phyloP scores from a whole-genome alignment of 768 basidiomycete species.

The Galerina marginata region DNA sequence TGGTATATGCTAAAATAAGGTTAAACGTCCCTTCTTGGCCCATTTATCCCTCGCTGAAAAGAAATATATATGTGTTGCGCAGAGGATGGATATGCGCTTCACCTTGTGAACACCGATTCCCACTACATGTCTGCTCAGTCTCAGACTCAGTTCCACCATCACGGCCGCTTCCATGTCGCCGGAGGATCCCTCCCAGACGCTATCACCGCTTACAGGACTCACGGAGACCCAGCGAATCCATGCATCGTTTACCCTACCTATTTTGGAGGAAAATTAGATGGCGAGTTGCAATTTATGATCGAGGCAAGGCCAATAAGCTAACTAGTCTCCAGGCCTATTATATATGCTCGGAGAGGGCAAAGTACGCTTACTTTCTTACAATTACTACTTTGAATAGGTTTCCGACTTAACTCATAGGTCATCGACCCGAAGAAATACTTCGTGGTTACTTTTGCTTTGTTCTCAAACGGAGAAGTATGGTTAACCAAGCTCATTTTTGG shows the following conservation, averaged over 20 bases:
- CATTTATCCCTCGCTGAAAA: too few relatives aligned
- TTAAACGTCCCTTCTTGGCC: too few relatives aligned
- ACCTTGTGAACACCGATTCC: too few relatives aligned
- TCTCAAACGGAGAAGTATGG: constrained; percentile 63
- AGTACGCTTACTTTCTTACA: constrained; percentile 28
- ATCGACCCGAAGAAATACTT: constrained; percentile 57
- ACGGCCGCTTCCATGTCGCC: constrained; percentile 56
- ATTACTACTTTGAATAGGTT: background rate
- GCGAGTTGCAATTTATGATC: constrained; percentile 33
- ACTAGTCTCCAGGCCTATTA: constrained; percentile 20
- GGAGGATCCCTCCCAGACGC: constrained; percentile 63
- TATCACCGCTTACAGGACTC: constrained; percentile 61
- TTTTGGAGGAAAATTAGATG: constrained; percentile 58
- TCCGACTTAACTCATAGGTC: constrained; percentile 32
- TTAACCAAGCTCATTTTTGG: background rate
- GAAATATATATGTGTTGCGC: too few relatives aligned
- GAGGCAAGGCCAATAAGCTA: background rate
- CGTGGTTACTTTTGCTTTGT: constrained; percentile 60
- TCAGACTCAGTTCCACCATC: constrained; percentile 52
- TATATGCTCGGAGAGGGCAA: constrained; percentile 57
- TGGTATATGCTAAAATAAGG: too few relatives aligned
- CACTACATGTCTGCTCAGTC: constrained; percentile 20
- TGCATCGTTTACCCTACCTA: constrained; percentile 66
- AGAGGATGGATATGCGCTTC: too few relatives aligned
- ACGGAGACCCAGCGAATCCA: constrained; percentile 56